A percentile compares a stretch with the other conserved stretches of the same genome.
These are phyloP conservation scores for Boechera divaricarpa DNA, from an alignment of 345 rosid genomes.

Conservation along the genomic window DNA sequence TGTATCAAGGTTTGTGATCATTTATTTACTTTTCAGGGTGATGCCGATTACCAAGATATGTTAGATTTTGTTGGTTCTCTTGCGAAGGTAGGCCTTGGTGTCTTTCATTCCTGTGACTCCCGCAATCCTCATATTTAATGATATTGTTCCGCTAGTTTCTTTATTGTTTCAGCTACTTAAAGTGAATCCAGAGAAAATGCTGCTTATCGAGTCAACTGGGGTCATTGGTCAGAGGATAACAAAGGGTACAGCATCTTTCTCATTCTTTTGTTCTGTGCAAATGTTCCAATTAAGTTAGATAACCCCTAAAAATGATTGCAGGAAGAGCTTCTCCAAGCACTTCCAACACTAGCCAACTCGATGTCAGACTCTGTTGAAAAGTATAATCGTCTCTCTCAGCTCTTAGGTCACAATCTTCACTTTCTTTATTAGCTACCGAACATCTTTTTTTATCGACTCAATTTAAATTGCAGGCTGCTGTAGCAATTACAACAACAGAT, in stretches of 20 bases:
- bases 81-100: slow-evolving; percentile 56
- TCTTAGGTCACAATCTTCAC: not conserved
- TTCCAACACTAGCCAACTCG: slow-evolving; percentile 68
- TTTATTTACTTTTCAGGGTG: slow-evolving; percentile 61
- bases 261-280: not conserved
- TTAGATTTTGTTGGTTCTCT: slow-evolving; percentile 74
- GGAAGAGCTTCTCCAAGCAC: slow-evolving; percentile 79
- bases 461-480: slow-evolving; percentile 56
- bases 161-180: slow-evolving; percentile 60
- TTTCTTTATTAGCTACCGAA: too few species aligned
- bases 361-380: slow-evolving; percentile 67
- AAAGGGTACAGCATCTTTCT: slow-evolving; percentile 53
- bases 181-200: slow-evolving; percentile 56
- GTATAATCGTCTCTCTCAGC: slow-evolving; percentile 47
- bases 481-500: slow-evolving; percentile 96
- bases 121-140: slow-evolving; percentile 1
- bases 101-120: not conserved
- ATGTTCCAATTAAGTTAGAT: not conserved
- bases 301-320: slow-evolving; percentile 33
- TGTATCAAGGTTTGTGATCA: not conserved
- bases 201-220: slow-evolving; percentile 85
- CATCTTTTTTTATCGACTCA: too few species aligned
- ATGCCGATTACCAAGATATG: slow-evolving; percentile 87
- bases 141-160: slow-evolving; percentile 22
- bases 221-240: slow-evolving; percentile 93